These are phyloP conservation scores for Verticillium isaacii DNA, from an alignment of 2,329 filamentous ascomycete genomes.

Conservation along the genomic window DNA sequence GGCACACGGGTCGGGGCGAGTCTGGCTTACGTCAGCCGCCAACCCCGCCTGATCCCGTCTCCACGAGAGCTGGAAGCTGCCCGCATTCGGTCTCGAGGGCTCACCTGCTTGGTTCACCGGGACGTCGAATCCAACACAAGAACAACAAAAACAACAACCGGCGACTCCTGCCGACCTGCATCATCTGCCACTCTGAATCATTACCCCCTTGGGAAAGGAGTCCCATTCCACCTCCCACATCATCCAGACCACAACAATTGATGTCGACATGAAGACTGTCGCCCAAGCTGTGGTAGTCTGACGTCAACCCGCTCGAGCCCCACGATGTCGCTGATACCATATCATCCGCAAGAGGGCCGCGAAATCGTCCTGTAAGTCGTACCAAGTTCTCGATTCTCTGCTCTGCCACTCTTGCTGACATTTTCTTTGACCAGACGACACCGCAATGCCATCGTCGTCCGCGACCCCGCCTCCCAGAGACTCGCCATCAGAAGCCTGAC, in stretches of 20 bases:
- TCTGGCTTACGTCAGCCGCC: background rate
- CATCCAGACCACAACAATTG: background rate
- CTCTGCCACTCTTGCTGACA: background rate
- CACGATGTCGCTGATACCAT: conserved; percentile 68
- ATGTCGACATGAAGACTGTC: background rate
- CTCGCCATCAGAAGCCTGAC: conserved; percentile 74
- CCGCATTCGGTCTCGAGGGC: background rate
- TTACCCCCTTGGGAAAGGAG: no score
- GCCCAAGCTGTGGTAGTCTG: background rate
- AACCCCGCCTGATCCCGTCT: background rate
- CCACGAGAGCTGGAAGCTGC: background rate
- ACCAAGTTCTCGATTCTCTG: background rate
- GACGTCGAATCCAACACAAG: background rate
- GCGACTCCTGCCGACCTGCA: background rate
- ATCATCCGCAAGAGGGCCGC: conserved; percentile 65
- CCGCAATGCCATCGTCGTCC: conserved; percentile 86
- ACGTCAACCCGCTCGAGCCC: background rate
- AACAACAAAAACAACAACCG: background rate
- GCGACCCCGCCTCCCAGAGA: conserved; percentile 78
- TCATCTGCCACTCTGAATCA: background rate
- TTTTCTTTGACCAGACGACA: conserved; percentile 61
- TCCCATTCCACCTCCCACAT: background rate
- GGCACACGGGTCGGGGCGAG: no score
- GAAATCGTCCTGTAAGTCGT: conserved; percentile 73
- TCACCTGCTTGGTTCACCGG: background rate